Conservation (phyloP, 176 grass and related monocot species). For the Bonia amplexicaulis region DNA sequence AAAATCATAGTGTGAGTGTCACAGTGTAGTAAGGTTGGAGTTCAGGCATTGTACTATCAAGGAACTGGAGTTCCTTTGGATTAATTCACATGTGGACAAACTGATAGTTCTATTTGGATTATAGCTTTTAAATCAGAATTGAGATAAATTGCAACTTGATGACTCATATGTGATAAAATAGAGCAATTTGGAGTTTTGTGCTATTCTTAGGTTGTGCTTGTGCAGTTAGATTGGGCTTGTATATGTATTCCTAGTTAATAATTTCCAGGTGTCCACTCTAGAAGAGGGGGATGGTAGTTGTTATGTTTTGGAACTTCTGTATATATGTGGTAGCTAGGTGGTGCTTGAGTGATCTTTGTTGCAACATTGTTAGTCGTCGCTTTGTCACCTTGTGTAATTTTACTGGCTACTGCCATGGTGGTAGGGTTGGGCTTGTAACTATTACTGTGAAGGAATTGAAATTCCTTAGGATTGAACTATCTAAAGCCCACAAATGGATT, state of each 20-base stretch:
- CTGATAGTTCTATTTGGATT: neutral
- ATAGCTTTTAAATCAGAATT: conserved; percentile 5
- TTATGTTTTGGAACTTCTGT: neutral
- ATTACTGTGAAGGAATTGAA: neutral
- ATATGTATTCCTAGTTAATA: neutral
- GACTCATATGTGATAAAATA: neutral
- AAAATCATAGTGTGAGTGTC: neutral
- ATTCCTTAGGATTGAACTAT: conserved; percentile 5
- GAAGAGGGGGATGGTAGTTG: neutral
- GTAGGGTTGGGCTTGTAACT: neutral
- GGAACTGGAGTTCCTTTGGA: neutral
- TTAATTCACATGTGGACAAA: neutral
- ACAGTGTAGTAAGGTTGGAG: neutral
- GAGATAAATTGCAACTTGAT: neutral
- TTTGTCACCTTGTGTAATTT: neutral
- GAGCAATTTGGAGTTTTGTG: neutral
- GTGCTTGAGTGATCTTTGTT: neutral
- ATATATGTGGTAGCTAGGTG: neutral
- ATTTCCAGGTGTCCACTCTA: neutral
- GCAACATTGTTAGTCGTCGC: neutral
- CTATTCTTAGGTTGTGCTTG: neutral
- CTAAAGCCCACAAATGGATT: neutral
- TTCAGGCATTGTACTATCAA: neutral
- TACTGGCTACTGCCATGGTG: neutral
- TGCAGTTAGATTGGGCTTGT: neutral